phyloP scores from a whole-genome alignment of 176 grass and related monocot species.

The Oryza coarctata region DNA sequence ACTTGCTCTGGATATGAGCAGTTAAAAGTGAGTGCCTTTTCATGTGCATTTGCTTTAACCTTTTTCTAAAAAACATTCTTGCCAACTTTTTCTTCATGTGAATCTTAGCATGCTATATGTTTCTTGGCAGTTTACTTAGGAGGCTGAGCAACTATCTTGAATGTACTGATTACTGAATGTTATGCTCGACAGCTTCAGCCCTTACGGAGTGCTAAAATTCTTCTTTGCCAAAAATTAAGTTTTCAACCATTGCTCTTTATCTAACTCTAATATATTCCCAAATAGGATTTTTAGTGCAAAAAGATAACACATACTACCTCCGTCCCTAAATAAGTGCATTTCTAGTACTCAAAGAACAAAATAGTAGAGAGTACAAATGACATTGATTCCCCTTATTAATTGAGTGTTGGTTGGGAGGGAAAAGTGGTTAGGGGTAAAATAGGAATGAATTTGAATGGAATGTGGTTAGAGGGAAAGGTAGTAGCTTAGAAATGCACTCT shows the following conservation, averaged over 20 bases:
- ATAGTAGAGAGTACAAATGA: no score
- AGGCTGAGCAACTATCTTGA: neutral
- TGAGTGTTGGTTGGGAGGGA: no score
- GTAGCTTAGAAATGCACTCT: no score
- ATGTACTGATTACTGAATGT: neutral
- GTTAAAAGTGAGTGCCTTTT: slow-evolving; percentile 38
- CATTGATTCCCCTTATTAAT: no score
- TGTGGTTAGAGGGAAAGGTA: no score
- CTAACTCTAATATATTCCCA: neutral
- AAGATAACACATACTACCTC: neutral
- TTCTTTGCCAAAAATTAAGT: neutral
- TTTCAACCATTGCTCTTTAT: neutral
- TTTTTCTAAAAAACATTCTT: neutral
- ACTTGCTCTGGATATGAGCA: slow-evolving; percentile 43
- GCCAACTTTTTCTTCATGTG: neutral
- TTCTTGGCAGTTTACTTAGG: neutral
- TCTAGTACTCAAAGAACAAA: no score
- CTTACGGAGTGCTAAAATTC: slow-evolving; percentile 10
- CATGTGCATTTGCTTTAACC: slow-evolving; percentile 6
- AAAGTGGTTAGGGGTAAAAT: no score
- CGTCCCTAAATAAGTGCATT: no score
- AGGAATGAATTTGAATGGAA: no score
- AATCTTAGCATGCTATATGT: neutral
- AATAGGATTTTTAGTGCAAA: neutral
- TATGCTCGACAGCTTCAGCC: neutral